Conservation (phyloP, 306 rosid species). For the Canavalia gladiata region DNA sequence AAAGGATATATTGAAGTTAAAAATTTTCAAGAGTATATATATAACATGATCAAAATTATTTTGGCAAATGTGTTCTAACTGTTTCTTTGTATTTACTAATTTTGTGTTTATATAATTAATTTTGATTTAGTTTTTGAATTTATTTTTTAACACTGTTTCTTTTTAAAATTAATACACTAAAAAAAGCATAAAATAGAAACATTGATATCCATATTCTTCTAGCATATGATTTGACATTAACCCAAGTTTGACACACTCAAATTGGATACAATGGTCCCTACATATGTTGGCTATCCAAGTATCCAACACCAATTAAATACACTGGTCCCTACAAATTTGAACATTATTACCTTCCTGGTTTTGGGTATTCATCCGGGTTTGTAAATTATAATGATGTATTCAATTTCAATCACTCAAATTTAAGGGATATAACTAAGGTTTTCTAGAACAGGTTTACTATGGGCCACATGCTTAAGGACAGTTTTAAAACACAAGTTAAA, state of each 20-base stretch:
- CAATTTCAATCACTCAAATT: no score
- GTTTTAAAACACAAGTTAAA: not conserved
- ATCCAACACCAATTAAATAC: not conserved
- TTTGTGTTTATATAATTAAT: no score
- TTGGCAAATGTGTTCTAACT: not conserved
- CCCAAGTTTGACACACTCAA: not conserved
- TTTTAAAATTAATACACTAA: no score
- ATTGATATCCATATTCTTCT: not conserved
- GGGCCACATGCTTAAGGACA: not conserved
- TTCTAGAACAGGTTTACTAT: not conserved
- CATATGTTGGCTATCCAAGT: not conserved
- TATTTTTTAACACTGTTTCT: no score
- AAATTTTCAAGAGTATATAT: no score
- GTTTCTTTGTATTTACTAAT: no score
- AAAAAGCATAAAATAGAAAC: no score
- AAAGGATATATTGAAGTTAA: no score
- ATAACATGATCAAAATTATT: no score
- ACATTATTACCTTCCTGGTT: not conserved
- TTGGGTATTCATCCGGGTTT: not conserved
- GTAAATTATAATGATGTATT: no score
- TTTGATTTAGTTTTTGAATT: no score
- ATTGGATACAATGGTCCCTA: not conserved
- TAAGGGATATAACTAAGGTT: no score
- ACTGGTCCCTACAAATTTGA: not conserved
- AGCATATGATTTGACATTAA: not conserved